Evolutionary conservation across 2,329 filamentous ascomycete genomes (phyloP).

Genomic region (Neopestalotiopsis sp.): DNA sequence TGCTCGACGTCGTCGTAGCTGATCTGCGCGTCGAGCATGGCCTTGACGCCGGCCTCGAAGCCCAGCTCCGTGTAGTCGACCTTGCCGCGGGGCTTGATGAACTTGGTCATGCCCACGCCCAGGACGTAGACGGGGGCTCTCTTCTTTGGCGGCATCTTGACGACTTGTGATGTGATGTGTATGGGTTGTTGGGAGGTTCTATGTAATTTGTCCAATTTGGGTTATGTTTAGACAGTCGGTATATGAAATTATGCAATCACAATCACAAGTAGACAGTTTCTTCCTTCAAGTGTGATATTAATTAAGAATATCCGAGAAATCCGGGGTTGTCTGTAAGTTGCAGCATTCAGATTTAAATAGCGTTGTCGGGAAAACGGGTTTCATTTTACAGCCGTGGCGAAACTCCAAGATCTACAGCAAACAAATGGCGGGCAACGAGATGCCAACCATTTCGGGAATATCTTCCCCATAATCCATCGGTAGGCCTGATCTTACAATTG

Average conservation of each 20-base stretch:
- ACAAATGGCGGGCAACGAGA: not conserved
- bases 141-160: slow-evolving; percentile 17
- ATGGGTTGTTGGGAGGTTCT: not conserved
- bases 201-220: not conserved
- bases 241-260: not conserved
- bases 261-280: not conserved
- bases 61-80: slow-evolving; percentile 95
- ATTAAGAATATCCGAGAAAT: not conserved
- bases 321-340: not conserved
- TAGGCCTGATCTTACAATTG: not conserved
- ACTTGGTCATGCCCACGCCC: slow-evolving; percentile 98
- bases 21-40: slow-evolving; percentile 84
- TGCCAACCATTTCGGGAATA: slow-evolving; percentile 8
- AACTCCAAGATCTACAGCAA: not conserved
- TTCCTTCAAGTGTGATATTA: not conserved
- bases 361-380: not conserved
- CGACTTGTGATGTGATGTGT: not conserved
- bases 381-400: not conserved
- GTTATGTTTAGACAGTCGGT: not conserved
- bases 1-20: slow-evolving; percentile 97
- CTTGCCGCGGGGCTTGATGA: slow-evolving; percentile 94
- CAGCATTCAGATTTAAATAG: not conserved
- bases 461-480: slow-evolving; percentile 5
- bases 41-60: slow-evolving; percentile 90
- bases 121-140: slow-evolving; percentile 75